Base-by-base conservation (phyloP, 139 green algal species). In the Chlorella vulgaris region DNA sequence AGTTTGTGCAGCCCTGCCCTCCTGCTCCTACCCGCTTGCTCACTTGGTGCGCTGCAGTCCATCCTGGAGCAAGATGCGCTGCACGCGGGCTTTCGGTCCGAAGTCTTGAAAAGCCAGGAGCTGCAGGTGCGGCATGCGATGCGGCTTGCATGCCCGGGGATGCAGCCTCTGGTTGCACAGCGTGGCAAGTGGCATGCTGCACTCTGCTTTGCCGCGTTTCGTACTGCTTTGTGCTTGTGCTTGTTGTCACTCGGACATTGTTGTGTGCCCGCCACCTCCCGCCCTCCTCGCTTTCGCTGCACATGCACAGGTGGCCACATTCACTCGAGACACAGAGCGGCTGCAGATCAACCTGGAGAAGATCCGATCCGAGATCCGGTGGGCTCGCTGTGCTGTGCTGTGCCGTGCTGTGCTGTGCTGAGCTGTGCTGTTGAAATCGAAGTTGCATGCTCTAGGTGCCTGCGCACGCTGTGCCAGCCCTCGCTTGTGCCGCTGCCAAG, bases 341-440 rank as follows among this genome's bases (percentile, higher is more conserved):
- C 88, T 98, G 83, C 88, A 93, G 73, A 90, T 82, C 26, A 93
- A 91, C 78, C 76, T 98, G n/a, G 95, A 98, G 36, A 98, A 97
- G 69, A 91, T 97, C 65, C 83, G 90, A n/a, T 85, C 85, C 26
- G 95, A 98, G 84, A 90, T 97, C 66, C 91, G 88, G 89, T 94
- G 78, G 73, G 85, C 18, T 22, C 19, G 26, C n/a, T n/a, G n/a
- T n/a, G n/a, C n/a, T n/a, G n/a, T n/a, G n/a, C n/a, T 24, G 13
- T n/a, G 18, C 18, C 35, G 28, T 18, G 65, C 65, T 22, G 8
- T 42, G 33, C 18, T 28, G n/a, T 29, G n/a, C 66, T 28, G 7
- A 26, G 69, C 13, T 28, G 33, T 22, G 26, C 33, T n/a, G n/a
- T n/a, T n/a, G n/a, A n/a, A n/a, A n/a, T n/a, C n/a, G n/a, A n/a